phyloP scores from a whole-genome alignment of 2,329 filamentous ascomycete species.

The Hypocrella siamensis region DNA sequence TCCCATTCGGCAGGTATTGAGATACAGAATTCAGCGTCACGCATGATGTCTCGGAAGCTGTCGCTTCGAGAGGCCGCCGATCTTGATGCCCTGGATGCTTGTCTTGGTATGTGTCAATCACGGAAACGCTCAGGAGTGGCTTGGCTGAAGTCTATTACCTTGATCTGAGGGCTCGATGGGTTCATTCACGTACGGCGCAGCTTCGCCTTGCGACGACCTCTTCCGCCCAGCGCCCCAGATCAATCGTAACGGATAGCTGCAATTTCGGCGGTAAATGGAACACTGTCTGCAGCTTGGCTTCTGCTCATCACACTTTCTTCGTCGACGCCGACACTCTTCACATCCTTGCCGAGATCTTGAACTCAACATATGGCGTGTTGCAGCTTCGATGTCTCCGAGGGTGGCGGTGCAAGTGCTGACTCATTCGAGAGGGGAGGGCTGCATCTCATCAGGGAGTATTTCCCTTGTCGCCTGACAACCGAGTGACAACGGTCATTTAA shows the following conservation, averaged over 20 bases:
- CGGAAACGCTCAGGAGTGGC: too few relatives aligned
- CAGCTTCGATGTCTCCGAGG: too few relatives aligned
- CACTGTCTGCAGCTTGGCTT: conserved; percentile 12
- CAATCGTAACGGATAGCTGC: conserved; percentile 10
- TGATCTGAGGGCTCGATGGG: too few relatives aligned
- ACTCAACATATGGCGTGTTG: conserved; percentile 10
- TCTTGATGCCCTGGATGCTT: not conserved
- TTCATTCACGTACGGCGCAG: conserved; percentile 1
- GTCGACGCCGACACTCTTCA: conserved; percentile 12
- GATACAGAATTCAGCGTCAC: too few relatives aligned
- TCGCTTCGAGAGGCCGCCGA: not conserved
- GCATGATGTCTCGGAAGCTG: too few relatives aligned
- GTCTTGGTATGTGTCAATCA: too few relatives aligned
- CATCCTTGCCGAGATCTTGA: conserved; percentile 12
- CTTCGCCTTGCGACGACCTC: not conserved
- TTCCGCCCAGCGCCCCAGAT: conserved; percentile 7
- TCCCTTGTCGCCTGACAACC: too few relatives aligned
- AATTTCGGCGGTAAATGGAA: conserved; percentile 5
- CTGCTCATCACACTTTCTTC: conserved; percentile 12
- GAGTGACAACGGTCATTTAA: too few relatives aligned
- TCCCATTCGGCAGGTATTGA: conserved; percentile 10
- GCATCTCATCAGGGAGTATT: too few relatives aligned
- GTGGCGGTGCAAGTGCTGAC: too few relatives aligned
- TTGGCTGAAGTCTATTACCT: too few relatives aligned
- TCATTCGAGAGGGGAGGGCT: too few relatives aligned